phyloP scores from a whole-genome alignment of 2,329 filamentous ascomycete species.

The Alternaria sp. region DNA sequence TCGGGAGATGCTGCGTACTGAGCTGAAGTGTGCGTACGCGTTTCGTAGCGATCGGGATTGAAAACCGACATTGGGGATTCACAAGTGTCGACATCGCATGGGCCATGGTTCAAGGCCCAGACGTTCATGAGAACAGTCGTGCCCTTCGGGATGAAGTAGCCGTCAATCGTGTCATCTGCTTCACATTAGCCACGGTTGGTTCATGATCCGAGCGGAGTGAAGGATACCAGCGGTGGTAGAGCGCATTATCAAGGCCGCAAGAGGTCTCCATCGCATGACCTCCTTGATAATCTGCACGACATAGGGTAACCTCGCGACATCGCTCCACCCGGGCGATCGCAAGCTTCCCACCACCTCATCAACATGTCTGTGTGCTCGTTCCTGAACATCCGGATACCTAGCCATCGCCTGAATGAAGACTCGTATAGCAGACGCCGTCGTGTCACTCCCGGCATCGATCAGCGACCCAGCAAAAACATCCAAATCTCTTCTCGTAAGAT shows the following conservation, averaged over 20 bases:
- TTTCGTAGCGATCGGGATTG: constrained; percentile 47
- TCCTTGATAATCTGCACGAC: constrained; percentile 38
- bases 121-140: constrained; percentile 39
- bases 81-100: constrained; percentile 29
- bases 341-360: constrained; percentile 29
- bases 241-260: constrained; percentile 4
- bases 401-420: constrained; percentile 4
- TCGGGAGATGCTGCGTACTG: constrained; percentile 46
- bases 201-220: not conserved
- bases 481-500: constrained; percentile 25
- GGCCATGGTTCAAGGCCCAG: constrained; percentile 25
- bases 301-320: constrained; percentile 31
- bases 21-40: constrained; percentile 40
- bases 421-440: constrained; percentile 33
- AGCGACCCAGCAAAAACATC: constrained; percentile 48
- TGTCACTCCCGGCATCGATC: constrained; percentile 22
- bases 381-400: constrained; percentile 22
- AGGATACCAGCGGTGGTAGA: not conserved
- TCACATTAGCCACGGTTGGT: constrained; percentile 24
- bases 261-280: constrained; percentile 42
- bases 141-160: constrained; percentile 39
- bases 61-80: constrained; percentile 19
- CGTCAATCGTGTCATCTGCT: constrained; percentile 51
- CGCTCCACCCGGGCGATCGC: constrained; percentile 11
- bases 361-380: constrained; percentile 41